Base-by-base conservation (phyloP, 352 stramenopile species). In the Phytophthora litchii region DNA sequence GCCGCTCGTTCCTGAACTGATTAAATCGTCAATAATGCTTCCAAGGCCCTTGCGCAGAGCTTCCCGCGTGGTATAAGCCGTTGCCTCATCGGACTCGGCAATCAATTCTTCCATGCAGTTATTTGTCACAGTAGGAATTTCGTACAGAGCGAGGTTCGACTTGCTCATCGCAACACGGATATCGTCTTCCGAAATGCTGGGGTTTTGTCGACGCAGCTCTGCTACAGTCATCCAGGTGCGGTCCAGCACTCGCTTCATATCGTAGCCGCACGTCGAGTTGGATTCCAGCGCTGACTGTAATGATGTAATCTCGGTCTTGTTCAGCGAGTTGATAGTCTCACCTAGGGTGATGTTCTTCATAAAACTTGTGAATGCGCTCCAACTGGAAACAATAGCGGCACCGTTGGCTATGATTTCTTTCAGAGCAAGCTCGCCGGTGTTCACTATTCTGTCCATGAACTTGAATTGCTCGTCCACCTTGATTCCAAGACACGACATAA, bases 101-200 rank as follows among this genome's bases (percentile, higher is more conserved):
- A 66, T 67, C 11, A 77, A 60, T 29, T 78, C 70, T 21, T 71
- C 57, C 45, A 82, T 71, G 5, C 72, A 71, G 47, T 85, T 71
- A 31, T 71, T 78, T 21, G 69, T 78, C 45, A 76, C 64, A 10
- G 54, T 72, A 9, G 79, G 76, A 37, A 87, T 75, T 13, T 87
- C 77, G 17, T 80, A 70, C 7, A 85, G 54, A 17, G 78, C 64
- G 14, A 86, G 50, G 17, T 78, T 58, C 25, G 76, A 81, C 42
- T 67, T 49, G 19, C 66, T 70, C 49, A 69, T 62, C 4, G 44
- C 61, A 27, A 69, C 61, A 27, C 62, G 70, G 5, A 70, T 73
- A 17, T 65, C 46, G 31, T 71, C 60, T 31, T 73, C 68, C 9
- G 60, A 73, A 29, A 76, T 76, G 1, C n/a, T 46, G 9, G 63